Evolutionary conservation across 176 grass and related monocot species (phyloP), one percentile per base, ranked within the genome.

Genomic region (Oryza australiensis): DNA sequence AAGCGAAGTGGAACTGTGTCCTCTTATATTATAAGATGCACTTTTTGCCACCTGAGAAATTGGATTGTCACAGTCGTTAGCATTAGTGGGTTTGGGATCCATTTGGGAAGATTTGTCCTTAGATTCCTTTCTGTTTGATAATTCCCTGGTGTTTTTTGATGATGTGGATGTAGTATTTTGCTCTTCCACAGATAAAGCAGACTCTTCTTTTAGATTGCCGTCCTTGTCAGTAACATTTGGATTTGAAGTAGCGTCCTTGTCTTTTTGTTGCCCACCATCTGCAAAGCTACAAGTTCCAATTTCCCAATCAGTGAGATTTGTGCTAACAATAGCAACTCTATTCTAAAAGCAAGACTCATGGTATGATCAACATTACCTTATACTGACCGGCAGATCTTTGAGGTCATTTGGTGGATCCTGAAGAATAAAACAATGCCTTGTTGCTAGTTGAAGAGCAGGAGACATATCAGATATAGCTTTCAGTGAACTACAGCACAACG

Each of bases 361-460:
- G 27, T 43, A 67, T 1, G 0, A 80, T 34, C 49, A 43, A 73
- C 23, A 28, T 60, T 86, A 92, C 90, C 90, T 92, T 53, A 74
- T 78, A 64, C n/a, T 78, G 26, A 38, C 29, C 55, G 11, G 51
- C 6, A 6, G 20, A 29, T 86, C 78, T 59, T 89, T 62, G 22
- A 79, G 14, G 62, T 93, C 78, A 84, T 12, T 84, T 59, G 94
- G 86, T 62, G 94, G 91, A 75, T 89, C 91, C 55, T 90, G 83
- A 67, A 97, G 84, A 79, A 97, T 74, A 91, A 91, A 93, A 79
- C 91, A 97, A 60, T 97, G 86, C 30, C 81, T 60, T 30, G 74
- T 91, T 68, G 91, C 94, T 40, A 97, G 65, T 32, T 87, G 91
- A 59, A 97, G 82, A 20, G 84, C 55, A 66, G 94, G 88, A 80